phyloP scores from a whole-genome alignment of 805 yeast genomes.

The Ogataea henricii region DNA sequence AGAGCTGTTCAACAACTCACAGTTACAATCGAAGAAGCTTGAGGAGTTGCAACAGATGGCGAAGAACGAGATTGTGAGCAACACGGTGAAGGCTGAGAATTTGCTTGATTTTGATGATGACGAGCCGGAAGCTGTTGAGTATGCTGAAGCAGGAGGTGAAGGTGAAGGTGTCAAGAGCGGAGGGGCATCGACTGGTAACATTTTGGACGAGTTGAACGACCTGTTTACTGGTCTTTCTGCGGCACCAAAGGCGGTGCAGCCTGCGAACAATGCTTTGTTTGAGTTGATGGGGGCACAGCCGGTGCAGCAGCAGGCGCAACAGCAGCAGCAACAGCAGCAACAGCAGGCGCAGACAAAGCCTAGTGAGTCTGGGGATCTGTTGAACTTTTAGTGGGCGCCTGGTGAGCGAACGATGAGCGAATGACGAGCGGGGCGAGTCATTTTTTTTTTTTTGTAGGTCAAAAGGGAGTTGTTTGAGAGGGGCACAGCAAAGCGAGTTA shows the following conservation, averaged over 20 bases:
- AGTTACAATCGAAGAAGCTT: slow-evolving; percentile 52
- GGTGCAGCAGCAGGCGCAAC: neutral
- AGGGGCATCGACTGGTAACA: slow-evolving; percentile 41
- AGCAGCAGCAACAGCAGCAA: neutral
- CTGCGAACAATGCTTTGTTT: neutral
- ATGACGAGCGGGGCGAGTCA: neutral
- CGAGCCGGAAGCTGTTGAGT: slow-evolving; percentile 23
- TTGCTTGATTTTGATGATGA: slow-evolving; percentile 84
- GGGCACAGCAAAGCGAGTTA: too few relatives aligned
- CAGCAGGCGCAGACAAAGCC: neutral
- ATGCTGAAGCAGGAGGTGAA: neutral
- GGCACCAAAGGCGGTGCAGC: neutral
- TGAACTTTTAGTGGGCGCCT: neutral
- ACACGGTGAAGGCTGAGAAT: slow-evolving; percentile 70
- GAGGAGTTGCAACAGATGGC: slow-evolving; percentile 82
- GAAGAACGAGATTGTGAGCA: slow-evolving; percentile 64
- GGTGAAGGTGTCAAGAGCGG: slow-evolving; percentile 18
- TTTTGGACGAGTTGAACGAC: slow-evolving; percentile 76
- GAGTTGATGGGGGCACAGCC: neutral
- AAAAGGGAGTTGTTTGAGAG: too few relatives aligned
- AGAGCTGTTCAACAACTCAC: slow-evolving; percentile 24
- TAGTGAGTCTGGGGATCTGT: neutral
- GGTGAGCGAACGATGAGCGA: neutral
- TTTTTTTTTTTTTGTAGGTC: too few relatives aligned
- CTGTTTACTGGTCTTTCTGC: slow-evolving; percentile 46